Evolutionary conservation across 2,329 filamentous ascomycete species (phyloP), one percentile per base, ranked within the genome.

Genomic region (Colletotrichum theobromicola): DNA sequence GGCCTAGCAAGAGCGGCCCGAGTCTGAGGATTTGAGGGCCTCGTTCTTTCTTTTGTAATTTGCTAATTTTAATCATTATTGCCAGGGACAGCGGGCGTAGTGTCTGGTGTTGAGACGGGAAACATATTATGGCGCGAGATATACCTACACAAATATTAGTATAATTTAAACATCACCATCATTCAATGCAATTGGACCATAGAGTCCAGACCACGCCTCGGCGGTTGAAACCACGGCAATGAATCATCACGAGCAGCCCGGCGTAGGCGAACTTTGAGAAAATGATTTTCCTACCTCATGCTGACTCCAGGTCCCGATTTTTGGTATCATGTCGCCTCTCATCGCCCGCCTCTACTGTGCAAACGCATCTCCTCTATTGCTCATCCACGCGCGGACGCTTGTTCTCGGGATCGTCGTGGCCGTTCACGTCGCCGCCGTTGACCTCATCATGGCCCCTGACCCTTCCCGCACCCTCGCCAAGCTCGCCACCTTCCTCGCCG

Each of bases 391-490:
- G 83, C 2, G 84, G 82, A 60, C 88, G 83, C 79, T 90, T 90
- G 77, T 79, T 88, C 66, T 89, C 88, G 3, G 82, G 70, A 35
- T 85, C 84, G 7, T 84, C 82, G 71, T 85, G 80, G 4, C 87
- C 87, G 69, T 89, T 86, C 34, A 83, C 80, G 7, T 79, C 87
- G 26, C 81, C 86, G 26, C 81, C 86, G 28, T 90, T 90, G 15
- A 87, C 82, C 77, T 92, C 92, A 63, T 89, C 89, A 16, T 85
- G 85, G 3, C 78, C 86, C 70, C 90, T 87, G 57, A 90, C 88
- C 72, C 89, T 88, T 30, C 92, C 92, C 2, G 91, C 92, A 10
- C 93, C 92, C 70, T 92, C 92, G 58, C 93, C 93, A 24, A 93
- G 85, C 70, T 87, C 88, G 60, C 87, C 90, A 30, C 84, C 84